Evolutionary conservation across 768 basidiomycete species (phyloP).

Genomic region (Pluteus cervinus): DNA sequence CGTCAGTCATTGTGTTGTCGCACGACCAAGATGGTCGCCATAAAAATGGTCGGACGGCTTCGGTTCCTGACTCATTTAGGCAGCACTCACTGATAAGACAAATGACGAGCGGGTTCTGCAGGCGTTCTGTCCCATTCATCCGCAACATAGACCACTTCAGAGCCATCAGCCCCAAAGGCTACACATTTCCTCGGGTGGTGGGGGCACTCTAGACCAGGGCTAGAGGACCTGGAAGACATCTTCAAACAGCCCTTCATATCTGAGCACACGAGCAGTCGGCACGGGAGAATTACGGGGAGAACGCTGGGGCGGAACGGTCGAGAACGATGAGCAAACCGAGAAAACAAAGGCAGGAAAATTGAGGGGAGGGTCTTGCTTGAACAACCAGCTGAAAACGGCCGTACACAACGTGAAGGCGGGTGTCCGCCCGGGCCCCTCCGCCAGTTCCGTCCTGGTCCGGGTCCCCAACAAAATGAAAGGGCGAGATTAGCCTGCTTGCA

Average conservation of each 20-base stretch:
- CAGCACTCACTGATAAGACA: conserved; percentile 63
- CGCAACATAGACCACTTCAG: conserved; percentile 55
- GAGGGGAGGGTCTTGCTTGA: no score
- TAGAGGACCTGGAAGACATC: conserved; percentile 16
- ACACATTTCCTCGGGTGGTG: conserved; percentile 44
- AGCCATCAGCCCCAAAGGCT: conserved; percentile 48
- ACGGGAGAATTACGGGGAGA: background rate
- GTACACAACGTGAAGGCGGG: no score
- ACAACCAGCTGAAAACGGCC: no score
- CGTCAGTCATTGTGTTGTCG: conserved; percentile 5
- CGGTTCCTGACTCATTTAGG: no score
- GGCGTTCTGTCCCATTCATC: conserved; percentile 83
- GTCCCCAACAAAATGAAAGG: no score
- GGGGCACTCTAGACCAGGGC: conserved; percentile 12
- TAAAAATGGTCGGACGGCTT: no score
- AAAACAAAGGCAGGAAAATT: no score
- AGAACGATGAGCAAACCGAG: no score
- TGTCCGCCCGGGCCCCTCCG: no score
- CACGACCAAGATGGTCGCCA: conserved; percentile 4
- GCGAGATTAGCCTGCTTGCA: no score
- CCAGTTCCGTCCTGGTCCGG: no score
- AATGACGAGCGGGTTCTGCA: conserved; percentile 50
- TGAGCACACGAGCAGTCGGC: background rate
- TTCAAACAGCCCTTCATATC: conserved; percentile 36
- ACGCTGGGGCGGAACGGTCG: no score